These are phyloP conservation scores for Cyphellophora europaea DNA, from an alignment of 2,329 filamentous ascomycete species.

Conservation along the genomic window DNA sequence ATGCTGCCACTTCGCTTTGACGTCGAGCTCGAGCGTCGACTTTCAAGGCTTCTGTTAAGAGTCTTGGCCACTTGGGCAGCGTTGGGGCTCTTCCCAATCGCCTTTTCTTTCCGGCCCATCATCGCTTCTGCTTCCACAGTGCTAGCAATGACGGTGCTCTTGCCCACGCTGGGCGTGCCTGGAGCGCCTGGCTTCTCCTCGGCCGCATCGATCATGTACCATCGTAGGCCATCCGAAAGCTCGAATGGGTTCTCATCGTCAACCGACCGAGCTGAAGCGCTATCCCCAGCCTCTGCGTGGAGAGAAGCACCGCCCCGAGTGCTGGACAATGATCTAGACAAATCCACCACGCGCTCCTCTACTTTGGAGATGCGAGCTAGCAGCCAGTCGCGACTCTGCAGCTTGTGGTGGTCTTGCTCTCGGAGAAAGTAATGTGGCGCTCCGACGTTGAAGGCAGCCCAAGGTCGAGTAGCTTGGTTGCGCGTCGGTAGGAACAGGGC, in stretches of 20 bases:
- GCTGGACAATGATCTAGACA: slow-evolving; percentile 64
- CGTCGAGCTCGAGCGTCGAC: slow-evolving; percentile 75
- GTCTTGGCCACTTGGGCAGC: slow-evolving; percentile 61
- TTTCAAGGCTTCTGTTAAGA: slow-evolving; percentile 80
- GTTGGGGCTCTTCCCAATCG: slow-evolving; percentile 18
- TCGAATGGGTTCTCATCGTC: slow-evolving; percentile 97
- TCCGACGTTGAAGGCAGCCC: slow-evolving; percentile 97
- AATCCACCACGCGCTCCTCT: slow-evolving; percentile 85
- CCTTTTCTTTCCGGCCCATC: slow-evolving; percentile 24
- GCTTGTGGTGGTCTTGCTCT: slow-evolving; percentile 79
- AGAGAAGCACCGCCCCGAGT: slow-evolving; percentile 33
- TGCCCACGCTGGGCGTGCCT: slow-evolving; percentile 82
- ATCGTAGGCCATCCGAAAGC: slow-evolving; percentile 84
- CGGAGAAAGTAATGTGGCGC: slow-evolving; percentile 95
- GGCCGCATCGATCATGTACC: slow-evolving; percentile 88
- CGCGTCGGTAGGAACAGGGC: slow-evolving; percentile 89
- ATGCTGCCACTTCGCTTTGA: slow-evolving; percentile 59
- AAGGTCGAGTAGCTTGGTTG: slow-evolving; percentile 87
- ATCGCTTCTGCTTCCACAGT: slow-evolving; percentile 74
- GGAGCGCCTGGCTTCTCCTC: slow-evolving; percentile 91
- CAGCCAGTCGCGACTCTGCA: slow-evolving; percentile 87
- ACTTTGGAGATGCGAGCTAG: slow-evolving; percentile 85
- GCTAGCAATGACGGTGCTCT: slow-evolving; percentile 81
- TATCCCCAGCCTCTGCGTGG: slow-evolving; percentile 41
- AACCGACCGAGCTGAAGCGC: slow-evolving; percentile 38